Percentiles rank a stretch among this genome's conserved stretches.
These are phyloP conservation scores for Suillus bovinus DNA, from an alignment of 768 basidiomycete species.

Conservation along the genomic window DNA sequence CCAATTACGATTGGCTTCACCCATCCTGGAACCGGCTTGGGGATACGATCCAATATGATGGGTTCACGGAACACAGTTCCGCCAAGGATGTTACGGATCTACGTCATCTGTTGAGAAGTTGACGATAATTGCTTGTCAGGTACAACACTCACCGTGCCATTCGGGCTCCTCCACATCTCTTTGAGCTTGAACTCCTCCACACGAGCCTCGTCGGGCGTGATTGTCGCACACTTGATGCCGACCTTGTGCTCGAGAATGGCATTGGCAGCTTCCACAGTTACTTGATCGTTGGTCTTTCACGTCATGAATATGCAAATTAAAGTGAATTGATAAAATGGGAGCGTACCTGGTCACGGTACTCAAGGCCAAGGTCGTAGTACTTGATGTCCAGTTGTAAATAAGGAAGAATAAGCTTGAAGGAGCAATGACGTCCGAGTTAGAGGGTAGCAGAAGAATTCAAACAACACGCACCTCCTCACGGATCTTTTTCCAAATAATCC, in stretches of 20 bases:
- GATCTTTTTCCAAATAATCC: constrained; percentile 99
- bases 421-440: constrained; percentile 5
- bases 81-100: constrained; percentile 97
- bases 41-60: constrained; percentile 88
- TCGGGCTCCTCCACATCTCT: constrained; percentile 98
- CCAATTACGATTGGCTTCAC: constrained; percentile 95
- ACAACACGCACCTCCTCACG: constrained; percentile 74
- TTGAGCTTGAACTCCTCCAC: constrained; percentile 97
- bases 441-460: background rate
- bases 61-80: constrained; percentile 99
- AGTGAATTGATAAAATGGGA: background rate
- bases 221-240: constrained; percentile 99
- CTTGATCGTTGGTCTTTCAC: constrained; percentile 83
- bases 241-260: constrained; percentile 94
- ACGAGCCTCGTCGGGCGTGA: constrained; percentile 96
- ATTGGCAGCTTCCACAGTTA: constrained; percentile 91
- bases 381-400: constrained; percentile 96
- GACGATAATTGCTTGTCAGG: background rate
- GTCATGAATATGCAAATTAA: constrained; percentile 5
- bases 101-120: constrained; percentile 12
- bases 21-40: constrained; percentile 96
- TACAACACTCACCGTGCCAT: constrained; percentile 72
- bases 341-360: constrained; percentile 82
- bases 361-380: constrained; percentile 96
- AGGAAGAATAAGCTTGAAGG: constrained; percentile 85